Evolutionary conservation across 1,139 yeast genomes (phyloP).

Genomic region (Kurtzmaniella quercitrusa): DNA sequence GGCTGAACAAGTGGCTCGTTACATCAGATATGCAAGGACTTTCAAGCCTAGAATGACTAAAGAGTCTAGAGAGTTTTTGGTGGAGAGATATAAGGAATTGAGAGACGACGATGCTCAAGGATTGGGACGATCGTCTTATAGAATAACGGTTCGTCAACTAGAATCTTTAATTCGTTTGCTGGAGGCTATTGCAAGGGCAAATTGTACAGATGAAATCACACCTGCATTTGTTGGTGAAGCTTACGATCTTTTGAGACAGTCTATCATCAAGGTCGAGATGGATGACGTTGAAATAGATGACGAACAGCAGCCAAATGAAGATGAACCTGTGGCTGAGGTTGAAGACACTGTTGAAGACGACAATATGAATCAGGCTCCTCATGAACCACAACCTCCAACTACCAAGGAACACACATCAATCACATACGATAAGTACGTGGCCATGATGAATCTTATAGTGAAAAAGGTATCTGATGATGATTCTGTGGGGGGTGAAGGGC

Average conservation of each 20-base stretch:
- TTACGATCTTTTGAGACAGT: constrained; percentile 80
- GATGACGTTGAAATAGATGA: constrained; percentile 88
- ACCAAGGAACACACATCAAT: constrained; percentile 40
- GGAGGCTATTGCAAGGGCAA: constrained; percentile 97
- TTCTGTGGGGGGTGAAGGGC: constrained; percentile 54
- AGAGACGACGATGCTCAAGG: constrained; percentile 94
- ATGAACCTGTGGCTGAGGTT: constrained; percentile 3
- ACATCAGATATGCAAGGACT: constrained; percentile 88
- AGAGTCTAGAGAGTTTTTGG: constrained; percentile 76
- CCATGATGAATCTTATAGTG: constrained; percentile 78
- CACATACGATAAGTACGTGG: constrained; percentile 80
- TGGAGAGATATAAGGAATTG: constrained; percentile 78
- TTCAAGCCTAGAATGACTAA: constrained; percentile 86
- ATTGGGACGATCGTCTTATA: constrained; percentile 76
- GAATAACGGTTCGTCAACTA: constrained; percentile 95
- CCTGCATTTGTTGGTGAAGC: constrained; percentile 93
- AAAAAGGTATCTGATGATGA: constrained; percentile 62
- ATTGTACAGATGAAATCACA: constrained; percentile 85
- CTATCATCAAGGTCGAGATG: constrained; percentile 90
- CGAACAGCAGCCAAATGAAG: constrained; percentile 37
- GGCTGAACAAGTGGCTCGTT: constrained; percentile 84
- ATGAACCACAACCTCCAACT: constrained; percentile 6
- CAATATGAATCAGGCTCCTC: constrained; percentile 9
- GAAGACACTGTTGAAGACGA: constrained; percentile 6
- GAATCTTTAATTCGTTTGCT: constrained; percentile 91